These are phyloP conservation scores for Scytalidium sp. DNA, from an alignment of 2,329 filamentous ascomycete genomes.

Conservation along the genomic window DNA sequence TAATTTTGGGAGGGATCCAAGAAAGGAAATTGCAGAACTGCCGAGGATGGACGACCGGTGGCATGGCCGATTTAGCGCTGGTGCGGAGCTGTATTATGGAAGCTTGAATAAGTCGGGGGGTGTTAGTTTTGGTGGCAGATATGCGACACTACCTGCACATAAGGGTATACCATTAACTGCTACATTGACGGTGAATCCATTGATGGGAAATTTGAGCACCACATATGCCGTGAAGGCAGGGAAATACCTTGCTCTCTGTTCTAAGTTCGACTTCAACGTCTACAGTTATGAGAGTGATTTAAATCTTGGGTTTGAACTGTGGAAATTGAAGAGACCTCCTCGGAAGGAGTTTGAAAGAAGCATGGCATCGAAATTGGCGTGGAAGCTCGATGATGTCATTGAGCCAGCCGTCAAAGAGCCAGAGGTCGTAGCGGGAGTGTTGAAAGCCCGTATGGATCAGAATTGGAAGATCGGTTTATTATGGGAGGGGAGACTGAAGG, in stretches of 20 bases:
- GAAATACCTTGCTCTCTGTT: slow-evolving; percentile 78
- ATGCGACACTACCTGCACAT: slow-evolving; percentile 79
- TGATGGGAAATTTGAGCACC: slow-evolving; percentile 90
- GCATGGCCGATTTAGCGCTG: slow-evolving; percentile 83
- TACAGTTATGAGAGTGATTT: slow-evolving; percentile 97
- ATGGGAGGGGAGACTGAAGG: slow-evolving; percentile 93
- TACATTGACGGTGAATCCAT: slow-evolving; percentile 86
- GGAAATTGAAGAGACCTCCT: slow-evolving; percentile 56
- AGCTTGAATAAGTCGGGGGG: slow-evolving; percentile 92
- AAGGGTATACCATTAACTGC: slow-evolving; percentile 89
- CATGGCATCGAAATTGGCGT: slow-evolving; percentile 52
- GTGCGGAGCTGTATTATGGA: slow-evolving; percentile 93
- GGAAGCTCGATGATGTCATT: slow-evolving; percentile 39
- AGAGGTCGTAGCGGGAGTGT: slow-evolving; percentile 75
- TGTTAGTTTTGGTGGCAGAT: slow-evolving; percentile 82
- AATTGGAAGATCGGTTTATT: slow-evolving; percentile 80
- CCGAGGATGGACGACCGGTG: slow-evolving; percentile 50
- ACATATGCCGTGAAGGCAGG: slow-evolving; percentile 91
- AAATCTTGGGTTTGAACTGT: slow-evolving; percentile 88
- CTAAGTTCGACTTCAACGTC: slow-evolving; percentile 93
- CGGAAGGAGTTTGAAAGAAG: slow-evolving; percentile 37
- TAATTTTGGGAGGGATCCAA: slow-evolving; percentile 68
- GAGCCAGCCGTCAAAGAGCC: slow-evolving; percentile 33
- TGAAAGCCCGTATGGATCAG: slow-evolving; percentile 89
- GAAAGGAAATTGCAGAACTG: slow-evolving; percentile 18